These are phyloP conservation scores for Alternaria sp. DNA, from an alignment of 2,329 filamentous ascomycete species.

Conservation along the genomic window DNA sequence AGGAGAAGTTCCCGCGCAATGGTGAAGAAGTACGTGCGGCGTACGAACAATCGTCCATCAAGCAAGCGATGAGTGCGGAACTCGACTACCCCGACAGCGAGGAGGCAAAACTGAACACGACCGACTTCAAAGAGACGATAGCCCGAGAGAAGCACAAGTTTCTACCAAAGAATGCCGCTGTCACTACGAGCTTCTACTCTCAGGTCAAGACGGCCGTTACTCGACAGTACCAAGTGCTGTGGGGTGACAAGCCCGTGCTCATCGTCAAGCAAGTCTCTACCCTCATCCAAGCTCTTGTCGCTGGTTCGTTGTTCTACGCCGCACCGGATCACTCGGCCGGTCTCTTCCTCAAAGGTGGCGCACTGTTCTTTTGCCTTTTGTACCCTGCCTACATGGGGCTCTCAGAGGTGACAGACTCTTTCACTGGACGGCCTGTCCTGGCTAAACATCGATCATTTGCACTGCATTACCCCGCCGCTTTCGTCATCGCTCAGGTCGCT, in stretches of 20 bases:
- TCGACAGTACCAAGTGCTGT: conserved; percentile 69
- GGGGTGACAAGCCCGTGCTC: conserved; percentile 68
- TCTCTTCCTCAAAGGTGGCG: conserved; percentile 68
- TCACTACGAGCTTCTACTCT: conserved; percentile 46
- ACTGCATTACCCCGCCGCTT: conserved; percentile 82
- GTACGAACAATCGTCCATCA: conserved; percentile 60
- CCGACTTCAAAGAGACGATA: conserved; percentile 61
- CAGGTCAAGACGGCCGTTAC: conserved; percentile 63
- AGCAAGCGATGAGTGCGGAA: conserved; percentile 59
- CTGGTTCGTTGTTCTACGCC: conserved; percentile 71
- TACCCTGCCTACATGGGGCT: conserved; percentile 67
- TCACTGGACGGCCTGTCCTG: conserved; percentile 73
- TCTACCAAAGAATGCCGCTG: conserved; percentile 59
- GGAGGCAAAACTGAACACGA: conserved; percentile 45
- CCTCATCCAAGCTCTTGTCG: conserved; percentile 65
- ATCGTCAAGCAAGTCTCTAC: conserved; percentile 66
- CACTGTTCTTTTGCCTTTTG: conserved; percentile 68
- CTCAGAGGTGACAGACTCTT: conserved; percentile 66
- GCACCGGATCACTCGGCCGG: conserved; percentile 63
- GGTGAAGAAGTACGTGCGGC: conserved; percentile 55
- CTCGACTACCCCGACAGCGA: conserved; percentile 62
- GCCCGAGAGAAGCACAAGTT: conserved; percentile 60
- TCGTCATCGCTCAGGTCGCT: conserved; percentile 71
- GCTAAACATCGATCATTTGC: conserved; percentile 85
- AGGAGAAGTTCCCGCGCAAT: conserved; percentile 49